Base-by-base conservation (phyloP, 805 yeast species). In the Saccharomycopsis schoenii region DNA sequence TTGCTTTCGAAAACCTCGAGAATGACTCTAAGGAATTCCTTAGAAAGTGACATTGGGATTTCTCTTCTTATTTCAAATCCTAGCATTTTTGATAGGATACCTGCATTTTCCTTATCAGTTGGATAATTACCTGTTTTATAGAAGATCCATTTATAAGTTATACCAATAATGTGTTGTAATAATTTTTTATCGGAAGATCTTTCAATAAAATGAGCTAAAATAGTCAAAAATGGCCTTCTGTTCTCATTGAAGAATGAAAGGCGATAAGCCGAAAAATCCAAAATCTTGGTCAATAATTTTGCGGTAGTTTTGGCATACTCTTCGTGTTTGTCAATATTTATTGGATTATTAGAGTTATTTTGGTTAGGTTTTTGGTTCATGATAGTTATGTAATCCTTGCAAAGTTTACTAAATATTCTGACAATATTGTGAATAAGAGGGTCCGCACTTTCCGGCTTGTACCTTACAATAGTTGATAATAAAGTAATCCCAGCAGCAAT, bases 61-160 rank as follows among this genome's bases (percentile, higher is more conserved):
- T 93, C 97, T 2, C 96, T 96, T 65, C 96, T 80, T 54, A 85
- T 79, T 68, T 93, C 98, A 70, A 90, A 92, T 0, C 89, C 88
- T 81, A 93, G 83, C 97, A 96, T 91, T 73, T 94, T 94, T 14
- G 92, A 82, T 61, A 94, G 76, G 50, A 94, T 86, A 0, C 96
- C 97, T 0, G 98, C 97, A 70, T 94, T 94, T 69, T 94, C 99
- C 70, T 94, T 96, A 1, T 88, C 84, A 0, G 98, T 89, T 2
- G 99, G 99, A 76, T 91, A 91, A 24, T 89, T 78, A 65, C 89
- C 97, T 3, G 83, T 77, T 61, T 85, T 82, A 1, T 89, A 82
- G 69, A 96, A 91, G 0, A 92, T 93, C 99, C 99, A 94, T 15
- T 80, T 80, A 68, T 92, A 83, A 0, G 92, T 93, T 65, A 91